These are phyloP conservation scores for Capsicum rhomboideum DNA, from an alignment of 257 asterid genomes.

Conservation along the genomic window DNA sequence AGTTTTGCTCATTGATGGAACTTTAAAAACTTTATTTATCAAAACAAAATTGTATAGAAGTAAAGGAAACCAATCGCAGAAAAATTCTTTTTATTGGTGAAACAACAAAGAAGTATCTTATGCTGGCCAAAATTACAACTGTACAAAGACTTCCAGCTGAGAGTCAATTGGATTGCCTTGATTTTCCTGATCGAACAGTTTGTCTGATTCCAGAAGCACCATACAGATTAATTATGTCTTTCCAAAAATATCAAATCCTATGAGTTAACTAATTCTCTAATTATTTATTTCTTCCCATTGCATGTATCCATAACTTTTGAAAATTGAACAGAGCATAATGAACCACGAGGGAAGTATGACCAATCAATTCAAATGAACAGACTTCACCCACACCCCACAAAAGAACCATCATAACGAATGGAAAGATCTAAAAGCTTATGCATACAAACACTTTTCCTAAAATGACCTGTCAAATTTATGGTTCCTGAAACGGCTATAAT, in stretches of 20 bases:
- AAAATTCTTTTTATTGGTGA: background rate
- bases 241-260: background rate
- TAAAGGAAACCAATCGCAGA: background rate
- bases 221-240: background rate
- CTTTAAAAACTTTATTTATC: background rate
- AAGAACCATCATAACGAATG: background rate
- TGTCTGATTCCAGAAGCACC: background rate
- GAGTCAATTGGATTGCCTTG: background rate
- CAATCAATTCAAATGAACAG: background rate
- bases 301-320: background rate
- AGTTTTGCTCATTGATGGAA: background rate
- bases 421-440: conserved; percentile 2
- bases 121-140: background rate
- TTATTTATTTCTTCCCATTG: background rate
- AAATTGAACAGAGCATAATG: background rate
- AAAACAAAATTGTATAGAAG: background rate
- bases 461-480: conserved; percentile 42
- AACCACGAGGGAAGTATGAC: background rate
- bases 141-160: background rate
- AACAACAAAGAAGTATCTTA: background rate
- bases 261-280: background rate
- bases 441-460: background rate
- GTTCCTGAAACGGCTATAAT: conserved; percentile 29
- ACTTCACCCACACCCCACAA: background rate
- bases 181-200: background rate